Evolutionary conservation across 2,329 filamentous ascomycete genomes (phyloP).

Genomic region (Xylaria sp.): DNA sequence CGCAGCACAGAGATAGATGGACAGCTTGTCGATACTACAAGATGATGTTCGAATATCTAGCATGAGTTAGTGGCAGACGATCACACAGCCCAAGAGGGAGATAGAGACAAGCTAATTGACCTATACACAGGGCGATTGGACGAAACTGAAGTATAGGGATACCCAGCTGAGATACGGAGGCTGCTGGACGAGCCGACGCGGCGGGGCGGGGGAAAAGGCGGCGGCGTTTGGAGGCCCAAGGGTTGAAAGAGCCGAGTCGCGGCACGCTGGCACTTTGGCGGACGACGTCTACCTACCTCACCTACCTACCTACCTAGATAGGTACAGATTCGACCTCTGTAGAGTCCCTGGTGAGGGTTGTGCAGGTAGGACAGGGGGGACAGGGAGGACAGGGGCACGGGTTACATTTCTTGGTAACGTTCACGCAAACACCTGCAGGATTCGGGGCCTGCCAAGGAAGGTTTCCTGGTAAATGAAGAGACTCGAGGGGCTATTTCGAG

Average conservation of each 20-base stretch:
- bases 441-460: neutral
- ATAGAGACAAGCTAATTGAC: conserved; percentile 1
- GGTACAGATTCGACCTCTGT: neutral
- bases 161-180: neutral
- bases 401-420: conserved; percentile 7
- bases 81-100: neutral
- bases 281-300: neutral
- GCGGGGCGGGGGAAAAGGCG: neutral
- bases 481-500: too few relatives aligned
- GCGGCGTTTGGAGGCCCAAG: conserved; percentile 28
- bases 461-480: neutral
- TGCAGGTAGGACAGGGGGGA: neutral
- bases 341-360: neutral
- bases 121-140: neutral
- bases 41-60: neutral
- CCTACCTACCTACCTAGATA: neutral
- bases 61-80: neutral
- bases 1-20: neutral
- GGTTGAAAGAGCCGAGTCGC: conserved; percentile 14
- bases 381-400: neutral
- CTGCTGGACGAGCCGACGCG: neutral
- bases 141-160: neutral
- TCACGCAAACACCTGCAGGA: conserved; percentile 7
- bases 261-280: neutral
- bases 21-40: neutral